Base-by-base conservation (phyloP, 495 filamentous ascomycete species). In the Parmelia sp. region DNA sequence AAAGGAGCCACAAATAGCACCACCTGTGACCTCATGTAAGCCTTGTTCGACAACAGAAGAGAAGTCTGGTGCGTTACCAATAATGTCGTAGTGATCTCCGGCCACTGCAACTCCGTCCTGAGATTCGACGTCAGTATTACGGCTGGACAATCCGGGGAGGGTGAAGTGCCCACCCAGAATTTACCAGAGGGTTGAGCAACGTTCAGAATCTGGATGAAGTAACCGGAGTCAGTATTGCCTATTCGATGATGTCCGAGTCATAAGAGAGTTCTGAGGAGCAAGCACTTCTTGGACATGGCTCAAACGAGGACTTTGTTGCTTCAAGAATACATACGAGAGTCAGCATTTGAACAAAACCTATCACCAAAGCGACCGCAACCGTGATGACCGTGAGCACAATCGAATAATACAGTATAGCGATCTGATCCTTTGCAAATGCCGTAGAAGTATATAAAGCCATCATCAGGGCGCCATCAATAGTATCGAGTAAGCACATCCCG, bases 331-430 rank as follows among this genome's bases (percentile, higher is more conserved):
- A 15, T 21, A 53, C 49, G 35, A 97, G 77, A 35, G 82, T 90
- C 35, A 97, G 76, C 1, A 96, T 71, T 74, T 97, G 93, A 55
- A 97, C 88, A 11, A 88, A 76, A 44, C 93, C 92, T 70, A 97
- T 95, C 29, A 90, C 82, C 11, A 89, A 80, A 27, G 93, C 90
- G 17, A 97, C 92, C 15, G 91, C 74, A n/a, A 97, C 88, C 2
- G 93, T 96, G 63, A 96, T 81, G 1, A 82, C 82, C 0, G 91
- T 96, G 23, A 97, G 78, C 4, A 96, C 89, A 70, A 96, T 93
- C 19, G 90, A 94, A 78, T 96, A 97, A 77, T 97, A 97, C 15
- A 96, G 73, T 60, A 96, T 90, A 19, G 92, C 92, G 47, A 97
- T 86, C 0, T 81, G 80, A 69, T 97, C 94, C 55, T 88, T 76